Base-by-base conservation (phyloP, 805 yeast genomes). In the Yamadazyma phyllophila region DNA sequence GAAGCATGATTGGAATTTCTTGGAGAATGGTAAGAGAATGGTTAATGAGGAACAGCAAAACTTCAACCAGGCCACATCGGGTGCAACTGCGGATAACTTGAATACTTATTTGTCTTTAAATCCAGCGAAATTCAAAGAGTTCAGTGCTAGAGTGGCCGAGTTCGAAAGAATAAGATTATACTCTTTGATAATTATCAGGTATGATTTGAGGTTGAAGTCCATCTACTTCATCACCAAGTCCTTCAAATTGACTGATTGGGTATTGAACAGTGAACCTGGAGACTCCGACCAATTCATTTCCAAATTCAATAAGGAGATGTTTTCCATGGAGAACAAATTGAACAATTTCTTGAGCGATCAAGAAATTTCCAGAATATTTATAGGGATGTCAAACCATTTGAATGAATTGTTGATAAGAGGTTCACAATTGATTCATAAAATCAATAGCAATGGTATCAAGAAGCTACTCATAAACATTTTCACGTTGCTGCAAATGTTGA, bases 401-500 rank as follows among this genome's bases (percentile, higher is more conserved):
- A 81, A 81, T 56, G 63, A 66, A 45, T 59, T 80, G 26, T 63
- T 82, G 39, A 75, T 85, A 4, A 61, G 61, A 27, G 84, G 81
- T 15, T 76, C 86, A 4, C 66, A 67, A 20, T 62, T 75, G 43
- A 68, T 86, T 7, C 61, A 62, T 15, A 72, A 69, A 39, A 67
- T 83, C 54, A 83, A 82, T 59, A 64, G 65, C 14, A 73, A 76
- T 49, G 91, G 92, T 29, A 70, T 83, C 45, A 75, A 77, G 53
- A 76, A 78, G 52, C 66, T 85, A 49, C 65, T 79, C 47, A 68
- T 80, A 53, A 85, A 85, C 58, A 78, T 85, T 15, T 70, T 80
- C 43, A 81, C 85, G 0, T 62, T 85, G 36, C 89, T 83, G 63
- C 91, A 85, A 59, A 78, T 82, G 76, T 71, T 85, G 45, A 73